Conservation (phyloP, 306 rosid genomes). For the Casuarina cunninghamiana region DNA sequence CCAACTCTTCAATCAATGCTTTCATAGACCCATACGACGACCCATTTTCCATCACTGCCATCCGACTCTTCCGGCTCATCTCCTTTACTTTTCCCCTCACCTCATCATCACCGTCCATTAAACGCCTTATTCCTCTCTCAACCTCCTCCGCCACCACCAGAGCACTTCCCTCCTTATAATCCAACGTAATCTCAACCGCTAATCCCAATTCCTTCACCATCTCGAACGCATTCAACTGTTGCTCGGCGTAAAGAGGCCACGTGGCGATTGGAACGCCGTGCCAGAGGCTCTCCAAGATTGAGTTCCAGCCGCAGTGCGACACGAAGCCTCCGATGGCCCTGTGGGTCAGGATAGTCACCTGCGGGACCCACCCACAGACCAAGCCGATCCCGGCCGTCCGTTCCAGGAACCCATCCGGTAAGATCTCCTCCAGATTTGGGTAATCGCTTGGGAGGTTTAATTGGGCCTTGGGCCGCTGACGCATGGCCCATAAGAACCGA, state of each 20-base stretch:
- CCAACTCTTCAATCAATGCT: constrained; percentile 26
- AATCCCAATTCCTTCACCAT: constrained; percentile 61
- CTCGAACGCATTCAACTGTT: constrained; percentile 63
- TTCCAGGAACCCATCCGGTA: constrained; percentile 44
- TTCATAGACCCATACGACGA: constrained; percentile 26
- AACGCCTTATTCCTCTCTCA: constrained; percentile 24
- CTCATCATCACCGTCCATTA: constrained; percentile 36
- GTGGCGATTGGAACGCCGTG: constrained; percentile 59
- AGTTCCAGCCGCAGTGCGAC: constrained; percentile 75
- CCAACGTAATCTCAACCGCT: constrained; percentile 54
- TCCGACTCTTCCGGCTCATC: constrained; percentile 33
- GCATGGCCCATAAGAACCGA: constrained; percentile 50
- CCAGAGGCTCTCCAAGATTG: constrained; percentile 63
- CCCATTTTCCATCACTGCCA: constrained; percentile 34
- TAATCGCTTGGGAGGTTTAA: constrained; percentile 30
- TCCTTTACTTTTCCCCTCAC: constrained; percentile 42
- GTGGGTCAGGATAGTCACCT: constrained; percentile 46
- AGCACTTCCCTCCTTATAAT: constrained; percentile 39
- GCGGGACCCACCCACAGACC: constrained; percentile 61
- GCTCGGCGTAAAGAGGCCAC: constrained; percentile 61
- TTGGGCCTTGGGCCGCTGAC: constrained; percentile 42
- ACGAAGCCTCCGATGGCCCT: constrained; percentile 50
- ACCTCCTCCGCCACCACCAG: constrained; percentile 43
- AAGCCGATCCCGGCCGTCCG: constrained; percentile 39
- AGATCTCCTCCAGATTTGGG: background rate